Evolutionary conservation across 495 filamentous ascomycete genomes (phyloP).

Genomic region (Penicillium goetzii): DNA sequence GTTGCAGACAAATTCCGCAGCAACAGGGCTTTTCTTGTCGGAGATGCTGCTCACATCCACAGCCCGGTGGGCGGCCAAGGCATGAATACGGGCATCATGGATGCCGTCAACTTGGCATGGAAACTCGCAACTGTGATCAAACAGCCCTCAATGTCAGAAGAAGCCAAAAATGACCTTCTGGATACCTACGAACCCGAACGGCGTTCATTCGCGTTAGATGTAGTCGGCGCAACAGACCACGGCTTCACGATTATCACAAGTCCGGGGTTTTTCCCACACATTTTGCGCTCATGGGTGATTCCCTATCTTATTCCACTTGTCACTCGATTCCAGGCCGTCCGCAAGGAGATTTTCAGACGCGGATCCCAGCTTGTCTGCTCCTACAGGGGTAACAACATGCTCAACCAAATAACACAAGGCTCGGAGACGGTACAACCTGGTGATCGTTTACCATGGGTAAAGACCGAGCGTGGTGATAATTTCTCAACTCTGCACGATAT

Average conservation of each 20-base stretch:
- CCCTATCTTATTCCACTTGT: conserved; percentile 35
- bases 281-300: conserved; percentile 38
- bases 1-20: conserved; percentile 35
- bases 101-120: conserved; percentile 64
- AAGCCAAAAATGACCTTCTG: conserved; percentile 46
- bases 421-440: conserved; percentile 34
- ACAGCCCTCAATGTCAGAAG: conserved; percentile 28
- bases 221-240: conserved; percentile 38
- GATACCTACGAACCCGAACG: conserved; percentile 58
- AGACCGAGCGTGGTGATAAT: conserved; percentile 34
- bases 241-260: conserved; percentile 34
- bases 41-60: conserved; percentile 60
- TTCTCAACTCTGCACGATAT: conserved; percentile 35
- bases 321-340: conserved; percentile 23
- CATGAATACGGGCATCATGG: conserved; percentile 64
- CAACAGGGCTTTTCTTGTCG: conserved; percentile 40
- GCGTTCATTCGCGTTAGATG: conserved; percentile 35
- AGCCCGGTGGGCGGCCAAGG: conserved; percentile 61
- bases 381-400: conserved; percentile 32
- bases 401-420: conserved; percentile 19
- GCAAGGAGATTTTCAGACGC: conserved; percentile 28
- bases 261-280: conserved; percentile 27
- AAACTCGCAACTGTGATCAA: conserved; percentile 52
- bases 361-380: conserved; percentile 39
- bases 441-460: conserved; percentile 42